These are phyloP conservation scores for Plasmodium knowlesi DNA, from an alignment of 169 alveolate genomes.

Conservation along the genomic window DNA sequence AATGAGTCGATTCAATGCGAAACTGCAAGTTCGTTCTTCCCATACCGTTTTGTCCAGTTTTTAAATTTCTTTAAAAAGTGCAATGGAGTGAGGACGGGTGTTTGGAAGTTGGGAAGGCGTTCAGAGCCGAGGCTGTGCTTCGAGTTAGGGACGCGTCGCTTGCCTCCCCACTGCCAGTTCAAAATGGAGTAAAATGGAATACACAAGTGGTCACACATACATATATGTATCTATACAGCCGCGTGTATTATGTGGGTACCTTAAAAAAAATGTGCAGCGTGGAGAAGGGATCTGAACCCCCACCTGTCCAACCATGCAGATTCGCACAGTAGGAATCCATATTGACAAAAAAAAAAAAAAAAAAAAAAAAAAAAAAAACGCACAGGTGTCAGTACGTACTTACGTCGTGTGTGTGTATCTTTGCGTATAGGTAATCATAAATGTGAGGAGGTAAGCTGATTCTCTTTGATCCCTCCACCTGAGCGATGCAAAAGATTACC, in stretches of 20 bases:
- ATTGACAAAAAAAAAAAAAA: constrained; percentile 1
- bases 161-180: background rate
- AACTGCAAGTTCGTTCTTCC: background rate
- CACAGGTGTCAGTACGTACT: background rate
- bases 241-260: background rate
- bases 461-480: background rate
- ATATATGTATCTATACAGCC: background rate
- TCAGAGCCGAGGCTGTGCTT: background rate
- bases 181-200: background rate
- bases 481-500: background rate
- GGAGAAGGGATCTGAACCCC: background rate
- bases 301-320: background rate
- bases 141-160: background rate
- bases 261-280: background rate
- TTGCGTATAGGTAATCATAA: no score
- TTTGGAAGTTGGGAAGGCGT: background rate
- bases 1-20: background rate
- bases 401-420: no score
- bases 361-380: background rate
- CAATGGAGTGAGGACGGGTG: background rate
- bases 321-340: background rate
- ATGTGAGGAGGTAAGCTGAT: background rate
- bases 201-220: background rate
- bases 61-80: background rate
- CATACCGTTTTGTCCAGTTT: background rate